Percentiles rank a stretch among this genome's conserved stretches.
These are phyloP conservation scores for Diplocarpon mali DNA, from an alignment of 2,329 filamentous ascomycete species.

Conservation along the genomic window DNA sequence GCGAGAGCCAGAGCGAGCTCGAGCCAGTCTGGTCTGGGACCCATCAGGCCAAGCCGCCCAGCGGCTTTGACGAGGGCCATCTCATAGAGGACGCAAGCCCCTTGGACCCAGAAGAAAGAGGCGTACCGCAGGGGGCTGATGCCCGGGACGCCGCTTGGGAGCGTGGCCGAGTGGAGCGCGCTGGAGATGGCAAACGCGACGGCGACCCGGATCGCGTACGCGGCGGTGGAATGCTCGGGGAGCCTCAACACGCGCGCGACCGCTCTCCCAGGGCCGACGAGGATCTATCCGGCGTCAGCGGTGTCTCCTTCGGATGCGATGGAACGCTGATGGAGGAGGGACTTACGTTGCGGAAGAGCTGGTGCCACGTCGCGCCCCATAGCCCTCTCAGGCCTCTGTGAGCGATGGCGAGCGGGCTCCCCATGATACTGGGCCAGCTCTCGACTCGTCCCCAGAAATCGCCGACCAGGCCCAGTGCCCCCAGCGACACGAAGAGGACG, in stretches of 20 bases:
- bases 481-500: constrained; percentile 5
- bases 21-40: not conserved
- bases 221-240: not conserved
- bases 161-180: constrained; percentile 1
- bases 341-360: constrained; percentile 9
- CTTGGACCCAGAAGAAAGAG: constrained; percentile 12
- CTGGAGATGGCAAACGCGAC: constrained; percentile 7
- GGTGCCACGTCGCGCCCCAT: constrained; percentile 11
- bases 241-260: not conserved
- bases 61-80: constrained; percentile 1
- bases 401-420: constrained; percentile 4
- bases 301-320: not conserved
- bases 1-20: not conserved
- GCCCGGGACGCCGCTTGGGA: constrained; percentile 1
- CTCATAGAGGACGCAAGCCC: constrained; percentile 7
- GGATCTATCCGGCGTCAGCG: constrained; percentile 3
- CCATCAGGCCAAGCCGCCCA: not conserved
- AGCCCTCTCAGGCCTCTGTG: constrained; percentile 8
- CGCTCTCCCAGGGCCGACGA: constrained; percentile 4
- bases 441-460: constrained; percentile 6
- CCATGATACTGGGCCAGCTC: constrained; percentile 7
- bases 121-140: constrained; percentile 3
- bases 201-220: not conserved
- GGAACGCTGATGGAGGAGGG: not conserved
- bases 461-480: constrained; percentile 3